Evolutionary conservation across 2,329 filamentous ascomycete genomes (phyloP).

Genomic region (Magnaporthales sp.): DNA sequence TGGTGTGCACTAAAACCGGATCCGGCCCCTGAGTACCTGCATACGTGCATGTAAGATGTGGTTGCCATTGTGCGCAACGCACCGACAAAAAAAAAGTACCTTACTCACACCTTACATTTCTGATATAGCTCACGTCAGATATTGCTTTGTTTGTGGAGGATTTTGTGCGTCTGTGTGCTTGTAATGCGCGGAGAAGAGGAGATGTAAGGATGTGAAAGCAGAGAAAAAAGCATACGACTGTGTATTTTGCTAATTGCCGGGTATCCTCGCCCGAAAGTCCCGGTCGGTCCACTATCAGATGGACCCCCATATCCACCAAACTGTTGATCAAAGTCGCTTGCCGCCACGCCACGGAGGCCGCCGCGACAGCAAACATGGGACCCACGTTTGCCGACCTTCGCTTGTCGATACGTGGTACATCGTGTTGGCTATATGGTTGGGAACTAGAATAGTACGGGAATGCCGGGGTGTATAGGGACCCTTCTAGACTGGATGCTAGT

Average conservation of each 20-base stretch:
- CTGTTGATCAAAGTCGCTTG: neutral
- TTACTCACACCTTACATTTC: neutral
- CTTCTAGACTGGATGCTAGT: neutral
- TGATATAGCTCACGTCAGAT: neutral
- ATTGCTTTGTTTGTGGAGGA: neutral
- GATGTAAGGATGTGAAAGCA: neutral
- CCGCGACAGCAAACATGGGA: neutral
- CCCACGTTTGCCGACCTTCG: neutral
- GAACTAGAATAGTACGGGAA: neutral
- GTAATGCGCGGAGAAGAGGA: neutral
- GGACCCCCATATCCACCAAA: neutral
- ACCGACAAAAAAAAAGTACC: neutral
- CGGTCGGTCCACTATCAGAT: neutral
- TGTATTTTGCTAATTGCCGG: neutral
- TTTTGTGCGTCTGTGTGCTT: neutral
- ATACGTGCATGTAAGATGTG: neutral
- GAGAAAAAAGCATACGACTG: too few relatives aligned
- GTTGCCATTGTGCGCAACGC: neutral
- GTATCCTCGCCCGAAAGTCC: neutral
- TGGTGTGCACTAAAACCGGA: neutral
- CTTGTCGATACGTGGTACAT: neutral
- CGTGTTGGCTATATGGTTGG: neutral
- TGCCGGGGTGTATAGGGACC: neutral
- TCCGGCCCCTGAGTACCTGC: neutral
- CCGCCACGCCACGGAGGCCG: neutral